Evolutionary conservation across 2,329 filamentous ascomycete species (phyloP), one percentile per base, ranked within the genome.

Genomic region (Talaromyces atroroseus): DNA sequence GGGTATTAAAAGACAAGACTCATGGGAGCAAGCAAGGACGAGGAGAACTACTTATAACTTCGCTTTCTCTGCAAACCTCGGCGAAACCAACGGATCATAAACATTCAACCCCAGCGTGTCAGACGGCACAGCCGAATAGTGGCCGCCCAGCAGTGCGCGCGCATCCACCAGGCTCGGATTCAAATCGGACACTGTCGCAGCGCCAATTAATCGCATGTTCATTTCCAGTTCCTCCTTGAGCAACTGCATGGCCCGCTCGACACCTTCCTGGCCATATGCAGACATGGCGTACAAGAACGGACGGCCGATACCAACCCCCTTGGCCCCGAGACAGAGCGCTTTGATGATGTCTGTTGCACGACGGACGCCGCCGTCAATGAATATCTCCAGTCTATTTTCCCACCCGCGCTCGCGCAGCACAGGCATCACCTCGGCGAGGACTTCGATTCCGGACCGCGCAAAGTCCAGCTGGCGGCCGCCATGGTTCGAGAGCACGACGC

Each of bases 221-320:
- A 97, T 97, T 77, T 95, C 91, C 83, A 99, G 89, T 80, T 99
- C 94, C 67, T 97, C 94, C 76, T 89, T 91, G 64, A 96, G 81
- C 58, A 96, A 77, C 73, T 91, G 88, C 88, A 97, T 96, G 32
- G 94, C 94, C 34, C 90, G 83, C 68, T 95, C 89, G 20, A 97
- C 92, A 61, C 94, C 94, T 2, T 86, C 80, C 58, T 90, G 76
- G 1, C 94, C 94, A 67, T 97, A 97, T 10, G 90, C 85, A 61
- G 87, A 89, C 92, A 99, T 97, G 66, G 94, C 92, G 69, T 92
- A 99, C 59, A 99, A 75, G 79, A 99, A 97, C 23, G 94, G 94
- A 4, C 94, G 80, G 3, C 94, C 94, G 65, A 99, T 96, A 42
- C 94, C 94, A 1, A 97, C 92, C 38, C 91, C 94, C 66, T 83